Percentiles rank a stretch among this genome's conserved stretches.
These are phyloP conservation scores for Bruguiera gymnorhiza DNA, from an alignment of 345 rosid species.

Conservation along the genomic window DNA sequence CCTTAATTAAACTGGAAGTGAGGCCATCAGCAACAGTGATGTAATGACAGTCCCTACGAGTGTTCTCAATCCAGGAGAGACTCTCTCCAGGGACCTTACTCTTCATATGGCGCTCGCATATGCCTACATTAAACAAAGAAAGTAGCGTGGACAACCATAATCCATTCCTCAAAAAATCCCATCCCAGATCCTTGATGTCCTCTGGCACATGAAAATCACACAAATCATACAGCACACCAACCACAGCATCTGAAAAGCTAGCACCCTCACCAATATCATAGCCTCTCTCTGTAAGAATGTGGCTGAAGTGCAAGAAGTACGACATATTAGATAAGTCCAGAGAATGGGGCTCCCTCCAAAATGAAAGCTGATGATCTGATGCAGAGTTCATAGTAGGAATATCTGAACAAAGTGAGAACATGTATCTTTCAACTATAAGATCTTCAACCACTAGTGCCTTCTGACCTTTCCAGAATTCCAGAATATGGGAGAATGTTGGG, in stretches of 20 bases:
- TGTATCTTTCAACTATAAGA: slow-evolving; percentile 81
- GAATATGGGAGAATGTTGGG: slow-evolving; percentile 54
- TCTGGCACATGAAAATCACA: slow-evolving; percentile 37
- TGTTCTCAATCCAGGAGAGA: slow-evolving; percentile 45
- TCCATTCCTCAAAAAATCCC: slow-evolving; percentile 81
- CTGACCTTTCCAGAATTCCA: slow-evolving; percentile 78
- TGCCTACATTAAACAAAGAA: slow-evolving; percentile 61
- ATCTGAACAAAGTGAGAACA: slow-evolving; percentile 82
- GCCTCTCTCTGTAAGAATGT: slow-evolving; percentile 43
- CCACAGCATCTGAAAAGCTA: slow-evolving; percentile 40
- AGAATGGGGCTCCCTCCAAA: slow-evolving; percentile 36
- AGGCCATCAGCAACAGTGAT: slow-evolving; percentile 52
- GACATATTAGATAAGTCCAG: slow-evolving; percentile 45
- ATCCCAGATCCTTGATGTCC: slow-evolving; percentile 56
- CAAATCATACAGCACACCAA: slow-evolving; percentile 47
- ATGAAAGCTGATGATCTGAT: slow-evolving; percentile 36
- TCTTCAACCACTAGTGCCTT: slow-evolving; percentile 68
- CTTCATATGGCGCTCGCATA: slow-evolving; percentile 47
- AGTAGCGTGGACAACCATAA: slow-evolving; percentile 73
- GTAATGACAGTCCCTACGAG: slow-evolving; percentile 44
- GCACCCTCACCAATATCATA: slow-evolving; percentile 39
- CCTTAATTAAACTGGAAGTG: slow-evolving; percentile 49
- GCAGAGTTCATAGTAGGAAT: slow-evolving; percentile 40
- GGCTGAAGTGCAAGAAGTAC: slow-evolving; percentile 55
- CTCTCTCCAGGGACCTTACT: slow-evolving; percentile 42